These are phyloP conservation scores for Acorus calamus DNA, from an alignment of 106 monocot species.

Conservation along the genomic window DNA sequence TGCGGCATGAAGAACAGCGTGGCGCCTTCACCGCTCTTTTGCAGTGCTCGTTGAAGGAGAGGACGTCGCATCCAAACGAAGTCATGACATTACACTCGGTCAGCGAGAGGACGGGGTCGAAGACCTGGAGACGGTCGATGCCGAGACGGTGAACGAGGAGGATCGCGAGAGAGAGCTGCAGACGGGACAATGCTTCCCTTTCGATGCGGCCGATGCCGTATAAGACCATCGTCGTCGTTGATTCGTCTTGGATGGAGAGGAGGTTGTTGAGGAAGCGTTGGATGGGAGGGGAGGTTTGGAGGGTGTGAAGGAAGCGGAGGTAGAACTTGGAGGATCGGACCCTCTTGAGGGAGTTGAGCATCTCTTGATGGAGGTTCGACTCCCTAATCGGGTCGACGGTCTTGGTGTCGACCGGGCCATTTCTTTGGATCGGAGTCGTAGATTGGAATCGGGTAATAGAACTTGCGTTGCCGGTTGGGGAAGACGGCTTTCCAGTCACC, in stretches of 20 bases:
- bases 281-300: slow-evolving; percentile 20
- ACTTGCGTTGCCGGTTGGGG: too few species aligned
- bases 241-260: neutral
- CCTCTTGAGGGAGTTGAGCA: slow-evolving; percentile 24
- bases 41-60: slow-evolving; percentile 35
- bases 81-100: slow-evolving; percentile 47
- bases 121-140: slow-evolving; percentile 40
- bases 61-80: slow-evolving; percentile 33
- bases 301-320: slow-evolving; percentile 34
- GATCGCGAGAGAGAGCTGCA: slow-evolving; percentile 68
- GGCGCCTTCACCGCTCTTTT: slow-evolving; percentile 27
- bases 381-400: slow-evolving; percentile 17
- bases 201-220: slow-evolving; percentile 87
- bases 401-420: slow-evolving; percentile 44
- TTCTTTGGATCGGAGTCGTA: too few species aligned
- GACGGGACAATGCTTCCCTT: slow-evolving; percentile 35
- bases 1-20: slow-evolving; percentile 94
- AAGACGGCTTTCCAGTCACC: too few species aligned
- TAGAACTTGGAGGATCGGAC: slow-evolving; percentile 44
- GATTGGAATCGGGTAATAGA: too few species aligned
- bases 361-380: slow-evolving; percentile 24
- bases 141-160: slow-evolving; percentile 24
- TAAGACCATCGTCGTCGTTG: slow-evolving; percentile 26
- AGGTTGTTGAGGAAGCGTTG: slow-evolving; percentile 7
- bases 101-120: slow-evolving; percentile 73